These are phyloP conservation scores for Tremella fuciformis DNA, from an alignment of 768 basidiomycete genomes.

Conservation along the genomic window DNA sequence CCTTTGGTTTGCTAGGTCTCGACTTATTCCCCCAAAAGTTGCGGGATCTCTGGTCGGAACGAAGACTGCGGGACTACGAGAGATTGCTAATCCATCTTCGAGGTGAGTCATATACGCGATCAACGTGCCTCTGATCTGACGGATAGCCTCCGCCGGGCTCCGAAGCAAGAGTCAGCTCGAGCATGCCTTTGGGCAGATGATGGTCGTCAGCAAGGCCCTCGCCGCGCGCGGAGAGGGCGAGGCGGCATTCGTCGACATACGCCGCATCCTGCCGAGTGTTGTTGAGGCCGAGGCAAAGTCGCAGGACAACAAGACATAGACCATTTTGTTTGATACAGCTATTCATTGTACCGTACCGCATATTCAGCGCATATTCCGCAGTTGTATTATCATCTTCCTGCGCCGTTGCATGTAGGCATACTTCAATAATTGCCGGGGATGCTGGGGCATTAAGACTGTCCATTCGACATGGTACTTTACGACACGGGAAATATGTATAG, in stretches of 20 bases:
- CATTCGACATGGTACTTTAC: no score
- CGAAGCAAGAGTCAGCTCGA: constrained; percentile 2
- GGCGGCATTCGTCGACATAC: constrained; percentile 9
- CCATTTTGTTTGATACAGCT: no score
- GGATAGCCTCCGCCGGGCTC: constrained; percentile 1
- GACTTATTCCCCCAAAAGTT: not conserved
- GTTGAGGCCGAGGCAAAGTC: no score
- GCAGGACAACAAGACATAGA: no score
- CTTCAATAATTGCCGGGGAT: no score
- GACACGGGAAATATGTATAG: no score
- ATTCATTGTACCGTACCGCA: no score
- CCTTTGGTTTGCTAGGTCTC: not conserved
- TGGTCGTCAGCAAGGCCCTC: not conserved
- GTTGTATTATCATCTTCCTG: not conserved
- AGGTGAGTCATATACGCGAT: not conserved
- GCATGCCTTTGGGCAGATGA: constrained; percentile 4
- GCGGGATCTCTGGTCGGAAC: constrained; percentile 5
- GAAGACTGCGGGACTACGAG: not conserved
- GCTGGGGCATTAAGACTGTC: no score
- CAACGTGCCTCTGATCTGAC: not conserved
- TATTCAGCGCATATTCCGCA: no score
- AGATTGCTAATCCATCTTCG: not conserved
- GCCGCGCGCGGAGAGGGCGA: constrained; percentile 1
- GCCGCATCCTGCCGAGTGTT: not conserved
- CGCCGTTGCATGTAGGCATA: not conserved